A percentile compares a stretch with the other conserved stretches of the same genome.
These are phyloP conservation scores for Cyclotella atomus DNA, from an alignment of 108 stramenopile genomes.

Conservation along the genomic window DNA sequence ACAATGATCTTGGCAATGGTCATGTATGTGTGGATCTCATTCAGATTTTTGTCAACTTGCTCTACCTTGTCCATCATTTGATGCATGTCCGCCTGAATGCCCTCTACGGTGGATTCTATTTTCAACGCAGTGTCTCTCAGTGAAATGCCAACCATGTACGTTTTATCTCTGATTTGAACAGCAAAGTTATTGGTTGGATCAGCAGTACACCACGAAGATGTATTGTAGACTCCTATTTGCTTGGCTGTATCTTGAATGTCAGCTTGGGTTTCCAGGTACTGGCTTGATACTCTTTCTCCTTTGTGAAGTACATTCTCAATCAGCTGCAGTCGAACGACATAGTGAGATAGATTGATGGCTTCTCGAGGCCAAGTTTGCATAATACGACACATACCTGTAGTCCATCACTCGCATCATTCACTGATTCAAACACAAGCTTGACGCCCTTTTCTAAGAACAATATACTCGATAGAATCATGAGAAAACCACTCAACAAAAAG, in stretches of 20 bases:
- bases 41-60: slow-evolving; percentile 15
- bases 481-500: slow-evolving; percentile 25
- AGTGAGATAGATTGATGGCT: not conserved
- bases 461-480: slow-evolving; percentile 30
- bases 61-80: not conserved
- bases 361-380: not conserved
- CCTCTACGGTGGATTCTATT: slow-evolving; percentile 27
- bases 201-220: slow-evolving; percentile 24
- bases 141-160: slow-evolving; percentile 17
- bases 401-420: slow-evolving; percentile 31
- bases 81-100: slow-evolving; percentile 19
- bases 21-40: slow-evolving; percentile 22
- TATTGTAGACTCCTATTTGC: slow-evolving; percentile 26
- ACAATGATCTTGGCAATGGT: slow-evolving; percentile 34
- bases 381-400: slow-evolving; percentile 16
- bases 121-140: slow-evolving; percentile 25
- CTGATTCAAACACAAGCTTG: slow-evolving; percentile 23
- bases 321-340: slow-evolving; percentile 11
- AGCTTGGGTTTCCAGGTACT: slow-evolving; percentile 26
- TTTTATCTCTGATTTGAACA: slow-evolving; percentile 15
- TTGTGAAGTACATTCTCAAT: slow-evolving; percentile 6
- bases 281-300: slow-evolving; percentile 1
- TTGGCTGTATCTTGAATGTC: slow-evolving; percentile 30
- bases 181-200: slow-evolving; percentile 14
- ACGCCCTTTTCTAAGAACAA: slow-evolving; percentile 36